Percentiles rank a stretch among this genome's conserved stretches.
These are phyloP conservation scores for Leccinum truebloodii DNA, from an alignment of 768 basidiomycete species.

Conservation along the genomic window DNA sequence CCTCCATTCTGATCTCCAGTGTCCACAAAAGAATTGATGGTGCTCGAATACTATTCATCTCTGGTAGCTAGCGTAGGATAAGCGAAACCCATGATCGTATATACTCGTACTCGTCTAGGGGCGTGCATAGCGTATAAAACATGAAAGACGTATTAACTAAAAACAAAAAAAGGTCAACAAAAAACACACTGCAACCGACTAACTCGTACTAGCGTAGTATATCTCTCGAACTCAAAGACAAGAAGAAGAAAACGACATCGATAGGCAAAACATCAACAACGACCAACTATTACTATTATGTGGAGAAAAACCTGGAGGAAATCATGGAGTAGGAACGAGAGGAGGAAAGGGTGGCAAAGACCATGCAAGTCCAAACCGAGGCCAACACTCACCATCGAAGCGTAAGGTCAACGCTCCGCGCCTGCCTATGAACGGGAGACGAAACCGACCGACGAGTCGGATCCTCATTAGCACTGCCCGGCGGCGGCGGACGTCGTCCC, in stretches of 20 bases:
- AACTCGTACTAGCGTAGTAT: neutral
- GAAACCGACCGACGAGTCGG: conserved; percentile 9
- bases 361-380: neutral
- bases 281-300: neutral
- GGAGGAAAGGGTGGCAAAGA: neutral
- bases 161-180: neutral
- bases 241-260: neutral
- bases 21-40: no score
- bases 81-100: neutral
- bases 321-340: no score
- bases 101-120: neutral
- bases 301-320: neutral
- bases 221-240: neutral
- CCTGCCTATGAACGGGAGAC: conserved; percentile 7
- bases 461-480: neutral
- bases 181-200: neutral
- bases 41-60: neutral
- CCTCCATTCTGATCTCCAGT: no score
- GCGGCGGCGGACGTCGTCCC: neutral
- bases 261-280: neutral
- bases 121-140: neutral
- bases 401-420: neutral
- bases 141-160: neutral
- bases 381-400: neutral
- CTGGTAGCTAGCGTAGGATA: neutral